Evolutionary conservation across 2,329 filamentous ascomycete species (phyloP).

Genomic region (Clonostachys chloroleuca): DNA sequence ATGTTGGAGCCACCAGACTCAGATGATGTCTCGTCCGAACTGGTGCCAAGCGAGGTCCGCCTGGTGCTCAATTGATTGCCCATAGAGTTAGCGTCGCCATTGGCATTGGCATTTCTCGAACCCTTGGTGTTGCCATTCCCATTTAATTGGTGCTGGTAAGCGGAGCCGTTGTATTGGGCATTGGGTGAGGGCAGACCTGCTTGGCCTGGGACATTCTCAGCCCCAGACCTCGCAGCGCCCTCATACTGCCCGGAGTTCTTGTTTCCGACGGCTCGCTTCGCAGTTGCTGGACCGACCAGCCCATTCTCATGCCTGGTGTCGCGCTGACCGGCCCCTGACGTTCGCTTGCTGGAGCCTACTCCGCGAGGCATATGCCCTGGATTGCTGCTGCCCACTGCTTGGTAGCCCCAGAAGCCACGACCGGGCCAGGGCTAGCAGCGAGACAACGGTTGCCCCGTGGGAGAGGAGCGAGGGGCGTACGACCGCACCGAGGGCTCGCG

Average conservation of each 20-base stretch:
- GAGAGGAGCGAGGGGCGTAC: slow-evolving; percentile 5
- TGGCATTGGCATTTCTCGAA: slow-evolving; percentile 1
- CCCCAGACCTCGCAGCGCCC: slow-evolving; percentile 21
- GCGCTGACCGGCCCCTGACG: slow-evolving; percentile 61
- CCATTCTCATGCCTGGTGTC: slow-evolving; percentile 84
- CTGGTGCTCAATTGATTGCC: slow-evolving; percentile 23
- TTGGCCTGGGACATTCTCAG: background rate
- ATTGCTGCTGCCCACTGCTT: slow-evolving; percentile 7
- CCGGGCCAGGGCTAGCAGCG: background rate
- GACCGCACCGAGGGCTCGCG: background rate
- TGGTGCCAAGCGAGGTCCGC: slow-evolving; percentile 43
- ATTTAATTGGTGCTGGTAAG: slow-evolving; percentile 23
- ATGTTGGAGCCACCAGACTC: slow-evolving; percentile 42
- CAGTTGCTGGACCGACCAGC: slow-evolving; percentile 57
- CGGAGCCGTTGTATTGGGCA: background rate
- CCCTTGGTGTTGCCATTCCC: slow-evolving; percentile 24
- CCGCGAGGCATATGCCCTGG: slow-evolving; percentile 56
- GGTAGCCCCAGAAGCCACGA: background rate
- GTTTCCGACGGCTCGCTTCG: slow-evolving; percentile 28
- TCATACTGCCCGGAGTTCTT: slow-evolving; percentile 41
- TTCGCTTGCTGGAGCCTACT: slow-evolving; percentile 55
- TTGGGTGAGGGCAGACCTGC: slow-evolving; percentile 10
- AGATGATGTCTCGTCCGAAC: slow-evolving; percentile 52
- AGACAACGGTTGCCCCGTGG: slow-evolving; percentile 1
- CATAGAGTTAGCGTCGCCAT: slow-evolving; percentile 25